Base-by-base conservation (phyloP, 306 rosid species). In the Astragalus glycyphyllos region DNA sequence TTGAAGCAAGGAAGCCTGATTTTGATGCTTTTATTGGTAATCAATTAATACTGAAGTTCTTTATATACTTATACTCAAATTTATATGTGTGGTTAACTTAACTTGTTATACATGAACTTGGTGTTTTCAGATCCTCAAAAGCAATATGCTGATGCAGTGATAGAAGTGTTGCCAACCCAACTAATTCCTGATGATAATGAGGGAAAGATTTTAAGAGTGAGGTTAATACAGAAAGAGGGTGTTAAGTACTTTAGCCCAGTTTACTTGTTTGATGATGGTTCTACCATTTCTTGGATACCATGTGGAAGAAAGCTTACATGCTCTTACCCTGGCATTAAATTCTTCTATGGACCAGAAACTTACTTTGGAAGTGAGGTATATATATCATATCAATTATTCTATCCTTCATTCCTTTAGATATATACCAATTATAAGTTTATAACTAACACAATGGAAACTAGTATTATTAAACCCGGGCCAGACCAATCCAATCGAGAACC, bases 231-330 rank as follows among this genome's bases (percentile, higher is more conserved):
- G 87, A 95, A 95, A 79, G 99, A 95, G 59, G 99, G 92, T 20
- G 96, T 95, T 8, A 50, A 91, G 48, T 69, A 72, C 65, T 95
- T 95, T 74, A 85, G 82, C 83, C 97, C 99, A 1, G 96, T 91
- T 76, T 95, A 95, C 84, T 81, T 95, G 84, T 95, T 95, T 68
- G 99, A 95, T 79, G 97, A 95, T 5, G 99, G 99, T 71, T 95
- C 99, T 1, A 80, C 97, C 67, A 76, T 95, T 74, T 86, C 97
- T 1, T 95, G 99, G 99, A 91, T 95, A 41, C 99, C 99, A 0
- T 95, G 99, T 74, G 99, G 99, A 56, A 91, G 99, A 70, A 95
- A 95, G 79, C 99, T 95, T 58, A 95, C 99, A 55, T 95, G 99
- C 88, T 95, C 99, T 46, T 95, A 91, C 73, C 99, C 99, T 68